These are phyloP conservation scores for Aspergillus ustus DNA, from an alignment of 2,329 filamentous ascomycete species.

Conservation along the genomic window DNA sequence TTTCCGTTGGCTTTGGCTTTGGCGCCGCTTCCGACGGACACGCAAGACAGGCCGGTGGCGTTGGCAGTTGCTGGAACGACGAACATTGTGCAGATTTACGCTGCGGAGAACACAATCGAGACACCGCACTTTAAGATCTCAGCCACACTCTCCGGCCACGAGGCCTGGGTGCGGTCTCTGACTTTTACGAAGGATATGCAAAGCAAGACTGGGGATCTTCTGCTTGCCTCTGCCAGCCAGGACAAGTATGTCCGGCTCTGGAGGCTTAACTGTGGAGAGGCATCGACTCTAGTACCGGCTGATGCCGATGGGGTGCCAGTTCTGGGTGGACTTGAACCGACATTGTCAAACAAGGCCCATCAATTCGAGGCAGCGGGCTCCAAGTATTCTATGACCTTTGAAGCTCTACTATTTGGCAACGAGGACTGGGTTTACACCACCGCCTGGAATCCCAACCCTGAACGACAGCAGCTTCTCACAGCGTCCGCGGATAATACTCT, in stretches of 20 bases:
- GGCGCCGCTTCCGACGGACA: constrained; percentile 59
- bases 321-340: constrained; percentile 60
- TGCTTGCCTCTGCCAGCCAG: constrained; percentile 92
- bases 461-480: constrained; percentile 75
- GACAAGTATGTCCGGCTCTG: constrained; percentile 97
- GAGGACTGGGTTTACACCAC: constrained; percentile 98
- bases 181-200: constrained; percentile 71
- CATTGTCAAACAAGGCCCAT: constrained; percentile 88
- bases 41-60: constrained; percentile 56
- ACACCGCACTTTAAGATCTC: constrained; percentile 67
- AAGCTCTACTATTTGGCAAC: constrained; percentile 89
- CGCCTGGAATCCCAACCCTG: constrained; percentile 66
- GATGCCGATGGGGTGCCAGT: constrained; percentile 41
- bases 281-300: constrained; percentile 58
- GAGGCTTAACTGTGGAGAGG: constrained; percentile 75
- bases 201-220: constrained; percentile 64
- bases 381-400: constrained; percentile 85
- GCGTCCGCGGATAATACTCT: constrained; percentile 95
- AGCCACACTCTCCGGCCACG: constrained; percentile 83
- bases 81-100: constrained; percentile 79
- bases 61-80: constrained; percentile 87
- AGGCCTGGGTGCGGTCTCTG: constrained; percentile 91
- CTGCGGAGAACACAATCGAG: constrained; percentile 53
- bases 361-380: constrained; percentile 65
- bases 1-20: constrained; percentile 81